phyloP scores from a whole-genome alignment of 768 basidiomycete genomes.

The Boletus vinaceobasis region DNA sequence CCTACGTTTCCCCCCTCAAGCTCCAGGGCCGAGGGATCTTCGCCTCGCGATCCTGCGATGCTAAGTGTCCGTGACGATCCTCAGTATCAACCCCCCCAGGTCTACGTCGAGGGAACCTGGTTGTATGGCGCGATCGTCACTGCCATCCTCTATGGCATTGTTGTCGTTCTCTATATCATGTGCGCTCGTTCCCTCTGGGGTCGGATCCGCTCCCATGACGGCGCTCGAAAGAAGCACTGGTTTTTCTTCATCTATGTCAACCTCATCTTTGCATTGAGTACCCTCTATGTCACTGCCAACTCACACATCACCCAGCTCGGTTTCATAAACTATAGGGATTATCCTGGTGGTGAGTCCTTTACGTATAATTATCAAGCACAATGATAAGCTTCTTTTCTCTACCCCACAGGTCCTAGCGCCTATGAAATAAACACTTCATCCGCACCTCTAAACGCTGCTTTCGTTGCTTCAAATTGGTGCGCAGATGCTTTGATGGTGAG shows the following conservation, averaged over 20 bases:
- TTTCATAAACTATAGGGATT: conserved; percentile 31
- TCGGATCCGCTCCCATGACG: conserved; percentile 12
- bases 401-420: conserved; percentile 19
- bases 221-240: conserved; percentile 14
- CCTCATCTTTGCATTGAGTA: conserved; percentile 27
- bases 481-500: conserved; percentile 31
- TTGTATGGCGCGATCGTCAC: conserved; percentile 30
- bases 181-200: conserved; percentile 28
- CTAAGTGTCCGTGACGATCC: conserved; percentile 2
- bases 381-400: too few relatives aligned
- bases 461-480: conserved; percentile 31
- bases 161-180: conserved; percentile 25
- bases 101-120: conserved; percentile 30
- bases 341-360: conserved; percentile 26
- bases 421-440: conserved; percentile 27
- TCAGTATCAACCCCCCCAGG: conserved; percentile 6
- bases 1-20: conserved; percentile 4
- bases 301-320: conserved; percentile 27
- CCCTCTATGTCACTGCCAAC: conserved; percentile 25
- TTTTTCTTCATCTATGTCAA: conserved; percentile 31
- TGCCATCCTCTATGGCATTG: conserved; percentile 26
- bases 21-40: not conserved
- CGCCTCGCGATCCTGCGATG: conserved; percentile 14
- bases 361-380: not conserved
- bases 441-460: conserved; percentile 25